Conservation (phyloP, 2,329 filamentous ascomycete genomes). For the Colletotrichum spinosum region DNA sequence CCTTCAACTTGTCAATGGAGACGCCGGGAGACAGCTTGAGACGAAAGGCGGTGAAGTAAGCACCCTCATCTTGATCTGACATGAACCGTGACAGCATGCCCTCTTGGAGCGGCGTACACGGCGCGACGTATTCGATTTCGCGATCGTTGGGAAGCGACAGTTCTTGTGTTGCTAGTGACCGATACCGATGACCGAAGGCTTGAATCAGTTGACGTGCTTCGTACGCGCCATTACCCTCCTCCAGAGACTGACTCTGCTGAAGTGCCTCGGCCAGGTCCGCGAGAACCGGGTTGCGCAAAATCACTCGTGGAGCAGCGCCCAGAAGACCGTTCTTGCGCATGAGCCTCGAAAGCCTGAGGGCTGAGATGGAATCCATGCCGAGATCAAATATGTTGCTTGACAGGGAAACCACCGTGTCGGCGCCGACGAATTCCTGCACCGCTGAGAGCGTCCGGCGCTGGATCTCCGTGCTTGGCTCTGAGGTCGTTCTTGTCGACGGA, state of each 20-base stretch:
- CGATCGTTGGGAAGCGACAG: slow-evolving; percentile 33
- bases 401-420: slow-evolving; percentile 58
- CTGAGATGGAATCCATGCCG: slow-evolving; percentile 89
- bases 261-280: slow-evolving; percentile 58
- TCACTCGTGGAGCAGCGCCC: slow-evolving; percentile 70
- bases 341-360: slow-evolving; percentile 74
- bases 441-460: slow-evolving; percentile 63
- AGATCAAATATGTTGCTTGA: slow-evolving; percentile 83
- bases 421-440: slow-evolving; percentile 64
- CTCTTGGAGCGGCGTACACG: slow-evolving; percentile 87
- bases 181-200: slow-evolving; percentile 73
- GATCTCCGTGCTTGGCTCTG: slow-evolving; percentile 46
- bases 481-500: slow-evolving; percentile 24
- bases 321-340: slow-evolving; percentile 73
- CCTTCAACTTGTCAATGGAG: slow-evolving; percentile 59
- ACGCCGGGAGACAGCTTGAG: slow-evolving; percentile 63
- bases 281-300: slow-evolving; percentile 73
- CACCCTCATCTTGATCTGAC: slow-evolving; percentile 60
- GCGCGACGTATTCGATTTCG: slow-evolving; percentile 78
- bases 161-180: slow-evolving; percentile 60
- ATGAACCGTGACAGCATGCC: slow-evolving; percentile 83
- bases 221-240: slow-evolving; percentile 45
- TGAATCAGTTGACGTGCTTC: slow-evolving; percentile 70
- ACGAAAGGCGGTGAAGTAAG: slow-evolving; percentile 84
- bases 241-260: slow-evolving; percentile 26